These are phyloP conservation scores for Cyclotella atomus DNA, from an alignment of 108 stramenopile genomes.

Conservation along the genomic window DNA sequence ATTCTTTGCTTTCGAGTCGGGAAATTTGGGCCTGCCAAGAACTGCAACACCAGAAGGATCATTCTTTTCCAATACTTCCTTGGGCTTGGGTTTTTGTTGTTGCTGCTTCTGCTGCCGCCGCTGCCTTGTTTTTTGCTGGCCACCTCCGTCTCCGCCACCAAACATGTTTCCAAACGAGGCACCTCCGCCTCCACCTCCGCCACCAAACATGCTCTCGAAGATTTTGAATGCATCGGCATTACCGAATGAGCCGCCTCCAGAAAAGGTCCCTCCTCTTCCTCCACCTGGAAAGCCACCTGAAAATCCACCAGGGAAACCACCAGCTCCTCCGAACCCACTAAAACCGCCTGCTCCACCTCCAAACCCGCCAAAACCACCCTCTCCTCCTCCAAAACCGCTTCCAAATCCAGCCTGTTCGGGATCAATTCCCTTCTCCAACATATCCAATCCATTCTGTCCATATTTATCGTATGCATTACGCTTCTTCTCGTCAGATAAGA, in stretches of 20 bases:
- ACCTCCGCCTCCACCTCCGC: slow-evolving; percentile 18
- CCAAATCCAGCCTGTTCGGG: slow-evolving; percentile 72
- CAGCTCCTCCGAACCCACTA: slow-evolving; percentile 47
- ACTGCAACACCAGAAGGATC: slow-evolving; percentile 57
- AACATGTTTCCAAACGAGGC: slow-evolving; percentile 2
- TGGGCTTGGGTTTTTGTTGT: slow-evolving; percentile 30
- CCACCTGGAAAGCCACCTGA: slow-evolving; percentile 3
- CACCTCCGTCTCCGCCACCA: slow-evolving; percentile 22
- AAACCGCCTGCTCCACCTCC: no score
- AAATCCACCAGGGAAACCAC: slow-evolving; percentile 13
- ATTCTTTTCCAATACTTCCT: slow-evolving; percentile 67
- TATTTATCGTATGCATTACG: slow-evolving; percentile 84
- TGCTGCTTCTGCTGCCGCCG: no score
- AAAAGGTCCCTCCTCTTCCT: neutral
- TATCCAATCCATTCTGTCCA: slow-evolving; percentile 81
- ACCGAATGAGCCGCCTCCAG: slow-evolving; percentile 7
- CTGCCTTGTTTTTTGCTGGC: no score
- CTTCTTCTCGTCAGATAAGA: slow-evolving; percentile 83
- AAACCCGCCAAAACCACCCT: neutral
- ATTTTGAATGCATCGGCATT: slow-evolving; percentile 57
- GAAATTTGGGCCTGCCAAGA: slow-evolving; percentile 78
- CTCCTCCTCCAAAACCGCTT: slow-evolving; percentile 44
- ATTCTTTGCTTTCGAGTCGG: slow-evolving; percentile 62
- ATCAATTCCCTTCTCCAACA: slow-evolving; percentile 69
- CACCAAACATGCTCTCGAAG: slow-evolving; percentile 74